phyloP scores from a whole-genome alignment of 805 yeast genomes.

The Pichia gijzeniarum region DNA sequence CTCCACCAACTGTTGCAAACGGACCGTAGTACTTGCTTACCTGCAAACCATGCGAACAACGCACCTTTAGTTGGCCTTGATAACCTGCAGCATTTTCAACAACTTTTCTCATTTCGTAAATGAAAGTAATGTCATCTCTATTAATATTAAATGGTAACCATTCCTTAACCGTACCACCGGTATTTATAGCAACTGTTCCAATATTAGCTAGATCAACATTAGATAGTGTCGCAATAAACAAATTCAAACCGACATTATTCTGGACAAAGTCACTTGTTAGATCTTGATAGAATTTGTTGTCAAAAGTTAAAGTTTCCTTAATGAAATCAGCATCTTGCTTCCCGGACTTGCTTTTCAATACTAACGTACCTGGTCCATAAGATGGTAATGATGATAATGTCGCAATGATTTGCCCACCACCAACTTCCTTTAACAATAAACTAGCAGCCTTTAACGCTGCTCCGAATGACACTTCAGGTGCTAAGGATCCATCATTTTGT shows the following conservation, averaged over 20 bases:
- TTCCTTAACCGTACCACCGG: slow-evolving; percentile 64
- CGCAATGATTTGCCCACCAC: slow-evolving; percentile 81
- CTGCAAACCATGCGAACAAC: slow-evolving; percentile 84
- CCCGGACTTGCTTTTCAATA: slow-evolving; percentile 33
- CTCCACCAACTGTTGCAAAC: slow-evolving; percentile 34
- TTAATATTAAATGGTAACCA: slow-evolving; percentile 64
- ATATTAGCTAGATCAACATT: slow-evolving; percentile 65
- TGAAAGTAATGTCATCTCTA: slow-evolving; percentile 59
- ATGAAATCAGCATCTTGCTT: slow-evolving; percentile 36
- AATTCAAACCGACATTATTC: slow-evolving; percentile 65
- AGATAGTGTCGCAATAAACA: slow-evolving; percentile 60
- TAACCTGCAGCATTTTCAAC: slow-evolving; percentile 55
- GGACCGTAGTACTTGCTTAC: slow-evolving; percentile 69
- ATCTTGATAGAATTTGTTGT: slow-evolving; percentile 53
- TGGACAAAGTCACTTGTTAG: slow-evolving; percentile 51
- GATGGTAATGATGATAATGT: slow-evolving; percentile 66
- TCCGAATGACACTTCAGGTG: slow-evolving; percentile 67
- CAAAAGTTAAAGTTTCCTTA: slow-evolving; percentile 49
- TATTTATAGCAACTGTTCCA: slow-evolving; percentile 53
- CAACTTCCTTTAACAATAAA: slow-evolving; percentile 51
- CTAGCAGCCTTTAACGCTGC: slow-evolving; percentile 68
- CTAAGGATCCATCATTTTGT: slow-evolving; percentile 33
- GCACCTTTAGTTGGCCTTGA: slow-evolving; percentile 75
- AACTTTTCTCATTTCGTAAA: slow-evolving; percentile 51
- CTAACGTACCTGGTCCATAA: slow-evolving; percentile 70